These are phyloP conservation scores for Ogataea ganodermae DNA, from an alignment of 805 yeast species.

Conservation along the genomic window DNA sequence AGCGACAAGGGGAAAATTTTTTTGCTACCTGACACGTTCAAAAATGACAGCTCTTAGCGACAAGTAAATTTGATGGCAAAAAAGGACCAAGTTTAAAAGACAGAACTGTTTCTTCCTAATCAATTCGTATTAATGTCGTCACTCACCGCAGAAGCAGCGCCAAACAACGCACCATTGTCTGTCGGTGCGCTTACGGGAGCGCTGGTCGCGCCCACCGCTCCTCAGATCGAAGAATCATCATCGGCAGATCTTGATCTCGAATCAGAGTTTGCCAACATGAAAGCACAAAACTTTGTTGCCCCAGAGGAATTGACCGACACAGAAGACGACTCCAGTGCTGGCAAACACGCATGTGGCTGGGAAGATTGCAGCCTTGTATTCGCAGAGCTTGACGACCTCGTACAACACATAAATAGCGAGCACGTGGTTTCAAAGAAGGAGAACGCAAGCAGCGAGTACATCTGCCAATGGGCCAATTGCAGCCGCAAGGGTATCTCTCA, in stretches of 20 bases:
- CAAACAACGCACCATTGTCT: not conserved
- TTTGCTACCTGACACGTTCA: constrained; percentile 1
- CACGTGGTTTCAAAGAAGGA: constrained; percentile 36
- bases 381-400: constrained; percentile 40
- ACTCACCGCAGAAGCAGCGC: not conserved
- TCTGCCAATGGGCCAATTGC: constrained; percentile 67
- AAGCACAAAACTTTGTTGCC: constrained; percentile 13
- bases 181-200: not conserved
- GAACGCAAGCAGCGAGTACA: constrained; percentile 35
- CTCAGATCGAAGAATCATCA: constrained; percentile 1
- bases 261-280: constrained; percentile 26
- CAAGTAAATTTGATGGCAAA: not conserved
- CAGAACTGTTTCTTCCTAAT: not conserved
- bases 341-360: constrained; percentile 39
- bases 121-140: too few species aligned
- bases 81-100: not conserved
- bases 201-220: not conserved
- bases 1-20: not conserved
- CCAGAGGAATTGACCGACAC: constrained; percentile 18
- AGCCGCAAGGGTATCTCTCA: constrained; percentile 50
- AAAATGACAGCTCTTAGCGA: not conserved
- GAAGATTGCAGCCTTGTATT: constrained; percentile 35
- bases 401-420: constrained; percentile 40
- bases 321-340: constrained; percentile 16
- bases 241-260: constrained; percentile 26